Base-by-base conservation (phyloP, 2,329 filamentous ascomycete species). In the Hirsutella rhossiliensis region DNA sequence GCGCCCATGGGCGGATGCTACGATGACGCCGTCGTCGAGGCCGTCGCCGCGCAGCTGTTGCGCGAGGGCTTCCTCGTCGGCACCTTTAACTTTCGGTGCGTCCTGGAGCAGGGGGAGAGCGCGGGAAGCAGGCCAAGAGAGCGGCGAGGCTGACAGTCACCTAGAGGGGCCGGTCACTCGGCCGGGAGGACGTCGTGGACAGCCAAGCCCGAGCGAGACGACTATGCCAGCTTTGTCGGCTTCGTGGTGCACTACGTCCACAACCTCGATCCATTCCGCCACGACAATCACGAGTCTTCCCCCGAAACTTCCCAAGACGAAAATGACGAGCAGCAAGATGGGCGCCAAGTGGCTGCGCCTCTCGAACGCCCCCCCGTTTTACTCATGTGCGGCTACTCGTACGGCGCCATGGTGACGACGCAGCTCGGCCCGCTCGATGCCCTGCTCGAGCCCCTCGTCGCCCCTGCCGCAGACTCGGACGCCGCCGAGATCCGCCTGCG, bases 61-160 rank as follows among this genome's bases (percentile, higher is more conserved):
- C 67, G 72, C 5, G 65, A 71, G 43, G 86, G 85, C 2, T 94
- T 78, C 55, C 60, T 94, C 2, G 83, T 96, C 3, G 82, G 75
- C 8, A 94, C 87, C 0, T 96, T 97, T 63, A 96, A 97, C 57
- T 96, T 97, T 60, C 76, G 89, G 84, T 89, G 67, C 43, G 62
- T 40, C 11, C 9, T 20, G 13, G 19, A 3, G 17, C 15, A 11
- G 7, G 9, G n/a, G 13, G 7, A 11, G n/a, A 17, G 9, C 27
- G 31, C 31, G 43, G 34, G 15, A 19, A 2, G n/a, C 15, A 17
- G n/a, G 17, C 12, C n/a, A n/a, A n/a, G n/a, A n/a, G n/a, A n/a
- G n/a, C n/a, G n/a, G n/a, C n/a, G n/a, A n/a, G 23, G 37, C 37
- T 20, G 18, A 45, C 38, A 28, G 28, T 38, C 32, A 12, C 40